Conservation (phyloP, 176 grass and related monocot genomes). For the Alopecurus myosuroides region DNA sequence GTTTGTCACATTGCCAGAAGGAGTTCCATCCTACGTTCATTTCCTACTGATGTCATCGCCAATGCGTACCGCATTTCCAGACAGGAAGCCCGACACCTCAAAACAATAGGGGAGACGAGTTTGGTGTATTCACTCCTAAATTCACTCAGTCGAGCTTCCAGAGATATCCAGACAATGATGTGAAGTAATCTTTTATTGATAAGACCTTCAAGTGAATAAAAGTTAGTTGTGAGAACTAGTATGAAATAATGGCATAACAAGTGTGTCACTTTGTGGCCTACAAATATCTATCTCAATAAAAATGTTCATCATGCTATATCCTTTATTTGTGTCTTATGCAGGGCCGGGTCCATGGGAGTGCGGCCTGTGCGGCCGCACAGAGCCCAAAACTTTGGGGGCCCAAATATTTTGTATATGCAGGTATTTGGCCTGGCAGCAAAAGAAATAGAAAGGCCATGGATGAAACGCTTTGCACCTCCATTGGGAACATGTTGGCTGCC, state of each 20-base stretch:
- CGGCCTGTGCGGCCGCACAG: too few species aligned
- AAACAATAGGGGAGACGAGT: not conserved
- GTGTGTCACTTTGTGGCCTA: not conserved
- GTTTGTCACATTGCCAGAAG: too few species aligned
- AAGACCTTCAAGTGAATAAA: not conserved
- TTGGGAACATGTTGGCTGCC: too few species aligned
- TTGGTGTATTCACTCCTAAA: not conserved
- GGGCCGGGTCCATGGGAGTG: too few species aligned
- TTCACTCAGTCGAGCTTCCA: not conserved
- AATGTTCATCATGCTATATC: not conserved
- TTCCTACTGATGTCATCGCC: too few species aligned
- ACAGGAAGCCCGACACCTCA: not conserved
- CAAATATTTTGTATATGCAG: too few species aligned
- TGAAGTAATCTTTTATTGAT: not conserved
- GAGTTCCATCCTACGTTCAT: too few species aligned
- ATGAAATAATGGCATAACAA: not conserved
- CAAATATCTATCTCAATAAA: not conserved
- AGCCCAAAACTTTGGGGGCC: too few species aligned
- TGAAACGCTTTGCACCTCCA: too few species aligned
- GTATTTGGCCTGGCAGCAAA: too few species aligned
- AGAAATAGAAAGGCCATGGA: too few species aligned
- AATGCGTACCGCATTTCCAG: too few species aligned
- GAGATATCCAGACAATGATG: not conserved
- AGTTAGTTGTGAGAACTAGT: not conserved
- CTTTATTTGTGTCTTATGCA: not conserved